Evolutionary conservation across 176 grass and related monocot genomes (phyloP).

Genomic region (Poa pratensis): DNA sequence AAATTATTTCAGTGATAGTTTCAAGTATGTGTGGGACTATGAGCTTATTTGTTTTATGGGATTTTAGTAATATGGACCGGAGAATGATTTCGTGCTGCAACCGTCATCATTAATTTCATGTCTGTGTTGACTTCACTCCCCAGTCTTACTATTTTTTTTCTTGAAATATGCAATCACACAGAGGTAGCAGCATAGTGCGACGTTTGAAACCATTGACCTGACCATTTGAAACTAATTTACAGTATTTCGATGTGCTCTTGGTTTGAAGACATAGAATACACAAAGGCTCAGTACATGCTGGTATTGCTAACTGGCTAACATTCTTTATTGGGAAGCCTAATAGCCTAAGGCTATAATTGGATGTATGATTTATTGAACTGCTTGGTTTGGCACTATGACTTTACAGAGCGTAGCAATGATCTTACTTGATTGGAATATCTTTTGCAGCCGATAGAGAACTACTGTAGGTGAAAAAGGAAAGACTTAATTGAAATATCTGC

Average conservation of each 20-base stretch:
- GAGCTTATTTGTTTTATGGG: not conserved
- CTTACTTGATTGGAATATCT: not conserved
- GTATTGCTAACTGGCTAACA: slow-evolving; percentile 11
- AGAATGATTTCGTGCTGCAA: not conserved
- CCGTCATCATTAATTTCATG: not conserved
- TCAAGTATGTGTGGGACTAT: not conserved
- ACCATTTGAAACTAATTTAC: not conserved
- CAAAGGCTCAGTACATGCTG: slow-evolving; percentile 14
- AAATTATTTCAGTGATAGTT: not conserved
- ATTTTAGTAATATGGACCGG: not conserved
- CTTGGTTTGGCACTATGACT: not conserved
- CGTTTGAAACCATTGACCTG: not conserved
- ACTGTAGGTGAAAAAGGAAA: not conserved
- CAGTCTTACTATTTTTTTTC: not conserved
- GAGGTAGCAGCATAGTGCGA: not conserved
- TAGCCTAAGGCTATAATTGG: not conserved
- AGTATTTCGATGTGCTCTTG: not conserved
- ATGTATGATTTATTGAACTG: not conserved
- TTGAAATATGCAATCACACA: not conserved
- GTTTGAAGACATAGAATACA: not conserved
- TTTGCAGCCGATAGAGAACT: not conserved
- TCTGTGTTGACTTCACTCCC: not conserved
- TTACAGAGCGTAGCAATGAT: not conserved
- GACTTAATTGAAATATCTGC: not conserved
- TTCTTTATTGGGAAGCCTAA: not conserved